Evolutionary conservation across 2,329 filamentous ascomycete genomes (phyloP), one percentile per base, ranked within the genome.

Genomic region (Trichoderma oligosporum): DNA sequence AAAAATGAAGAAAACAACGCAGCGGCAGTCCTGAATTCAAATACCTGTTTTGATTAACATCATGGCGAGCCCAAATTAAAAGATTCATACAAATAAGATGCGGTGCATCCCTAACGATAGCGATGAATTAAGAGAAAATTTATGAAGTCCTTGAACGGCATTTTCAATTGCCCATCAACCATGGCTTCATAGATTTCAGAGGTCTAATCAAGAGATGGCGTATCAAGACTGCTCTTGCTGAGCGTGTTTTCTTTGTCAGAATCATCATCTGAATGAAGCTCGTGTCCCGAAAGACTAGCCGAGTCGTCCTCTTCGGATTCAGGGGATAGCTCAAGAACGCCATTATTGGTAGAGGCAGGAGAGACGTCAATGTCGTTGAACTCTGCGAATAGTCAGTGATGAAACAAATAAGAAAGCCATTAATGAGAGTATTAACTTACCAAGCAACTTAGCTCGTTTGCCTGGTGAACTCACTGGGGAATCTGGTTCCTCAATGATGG

Each of bases 401-500:
- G 12, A 20, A 20, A 16, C 14, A 20, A 38, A 5, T 24, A 54
- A 5, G 12, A 38, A 14, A 6, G 7, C n/a, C 11, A 27, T n/a
- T n/a, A n/a, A n/a, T 2, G 9, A 25, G 1, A 7, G 2, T 22
- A 11, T 27, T 38, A 27, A 38, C 51, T 58, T 63, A 73, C 71
- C 70, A 44, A 74, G 64, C 39, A 71, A 52, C 29, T 66, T 66
- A 4, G 64, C 59, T 22, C 48, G 48, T 12, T 46, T 57, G 7
- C 64, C 58, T 9, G 68, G 65, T 3, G 68, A 66, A 6, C 58
- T 49, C 5, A 62, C 47, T 2, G 66, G 56, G 12, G 69, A 69
- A 18, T 60, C 61, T 14, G 69, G 67, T 57, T 74, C 72, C 42
- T 74, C 72, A 27, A 73, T 64, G 29, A 70, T 70, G 1, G 71